Evolutionary conservation across 2,329 filamentous ascomycete genomes (phyloP).

Genomic region (Claviceps pazoutovae): DNA sequence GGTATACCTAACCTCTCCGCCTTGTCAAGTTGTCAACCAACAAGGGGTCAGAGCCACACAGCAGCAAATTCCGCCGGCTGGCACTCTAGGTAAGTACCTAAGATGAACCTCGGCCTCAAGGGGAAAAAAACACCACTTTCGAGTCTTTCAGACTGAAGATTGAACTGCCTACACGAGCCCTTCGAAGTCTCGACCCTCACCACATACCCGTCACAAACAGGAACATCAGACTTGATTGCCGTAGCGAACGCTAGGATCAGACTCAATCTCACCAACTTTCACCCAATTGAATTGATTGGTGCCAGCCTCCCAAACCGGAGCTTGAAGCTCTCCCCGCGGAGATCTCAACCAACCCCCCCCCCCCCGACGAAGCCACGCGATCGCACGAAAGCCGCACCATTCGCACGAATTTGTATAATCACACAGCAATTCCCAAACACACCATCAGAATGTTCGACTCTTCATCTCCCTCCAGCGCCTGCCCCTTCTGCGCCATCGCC

Average conservation of each 20-base stretch:
- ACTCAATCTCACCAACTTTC: not conserved
- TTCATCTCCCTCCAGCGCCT: constrained; percentile 22
- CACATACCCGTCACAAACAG: not conserved
- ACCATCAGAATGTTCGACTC: constrained; percentile 17
- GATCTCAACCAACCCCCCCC: not conserved
- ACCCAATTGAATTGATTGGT: not conserved
- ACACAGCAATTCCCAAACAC: not conserved
- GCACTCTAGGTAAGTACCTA: not conserved
- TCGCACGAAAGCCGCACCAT: not conserved
- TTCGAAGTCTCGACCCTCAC: not conserved
- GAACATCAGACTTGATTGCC: not conserved
- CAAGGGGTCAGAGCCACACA: too few species aligned
- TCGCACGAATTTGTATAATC: not conserved
- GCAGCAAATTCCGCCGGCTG: too few species aligned
- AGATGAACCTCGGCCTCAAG: not conserved
- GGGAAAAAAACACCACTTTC: not conserved
- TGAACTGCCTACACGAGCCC: not conserved
- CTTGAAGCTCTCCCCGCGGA: not conserved
- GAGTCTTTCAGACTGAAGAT: not conserved
- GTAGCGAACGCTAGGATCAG: not conserved
- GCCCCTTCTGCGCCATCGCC: constrained; percentile 51
- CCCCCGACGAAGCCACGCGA: not conserved
- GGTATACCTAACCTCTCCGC: too few species aligned
- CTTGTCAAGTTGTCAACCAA: too few species aligned
- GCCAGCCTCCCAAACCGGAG: not conserved